Evolutionary conservation across 129 eudicot genomes (phyloP).

Genomic region (Artemisia argyi): DNA sequence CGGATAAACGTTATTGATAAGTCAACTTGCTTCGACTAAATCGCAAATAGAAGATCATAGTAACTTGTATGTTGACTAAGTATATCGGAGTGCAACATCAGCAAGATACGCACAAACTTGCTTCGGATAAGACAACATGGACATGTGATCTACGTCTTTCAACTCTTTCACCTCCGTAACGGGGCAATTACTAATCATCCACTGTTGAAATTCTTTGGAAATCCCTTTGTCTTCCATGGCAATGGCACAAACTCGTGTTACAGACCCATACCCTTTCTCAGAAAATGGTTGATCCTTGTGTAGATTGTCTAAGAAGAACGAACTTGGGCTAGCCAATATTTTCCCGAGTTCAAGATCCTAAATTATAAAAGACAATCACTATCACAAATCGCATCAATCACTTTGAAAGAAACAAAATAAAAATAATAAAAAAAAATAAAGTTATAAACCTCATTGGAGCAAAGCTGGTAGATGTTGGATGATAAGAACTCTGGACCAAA

Average conservation of each 20-base stretch:
- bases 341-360: constrained; percentile 57
- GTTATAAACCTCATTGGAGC: constrained; percentile 37
- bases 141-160: constrained; percentile 59
- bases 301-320: constrained; percentile 40
- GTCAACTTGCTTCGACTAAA: too few relatives aligned
- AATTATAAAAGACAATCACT: background rate
- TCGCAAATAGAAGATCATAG: too few relatives aligned
- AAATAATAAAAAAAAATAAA: background rate
- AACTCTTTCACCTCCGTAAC: constrained; percentile 45
- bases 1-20: too few relatives aligned
- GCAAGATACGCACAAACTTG: constrained; percentile 32
- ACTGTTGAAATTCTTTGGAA: constrained; percentile 35
- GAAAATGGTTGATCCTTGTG: constrained; percentile 22
- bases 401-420: too few relatives aligned
- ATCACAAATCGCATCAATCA: background rate
- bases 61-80: background rate
- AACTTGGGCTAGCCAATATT: constrained; percentile 43
- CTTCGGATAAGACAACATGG: constrained; percentile 55
- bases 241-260: constrained; percentile 41
- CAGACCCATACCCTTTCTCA: constrained; percentile 47
- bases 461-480: constrained; percentile 45
- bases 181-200: constrained; percentile 45
- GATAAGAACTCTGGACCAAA: constrained; percentile 51
- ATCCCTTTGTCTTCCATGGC: constrained; percentile 45
- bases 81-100: constrained; percentile 20